phyloP scores from a whole-genome alignment of 2,329 filamentous ascomycete species.

The Aspergillus ochraceoroseus region DNA sequence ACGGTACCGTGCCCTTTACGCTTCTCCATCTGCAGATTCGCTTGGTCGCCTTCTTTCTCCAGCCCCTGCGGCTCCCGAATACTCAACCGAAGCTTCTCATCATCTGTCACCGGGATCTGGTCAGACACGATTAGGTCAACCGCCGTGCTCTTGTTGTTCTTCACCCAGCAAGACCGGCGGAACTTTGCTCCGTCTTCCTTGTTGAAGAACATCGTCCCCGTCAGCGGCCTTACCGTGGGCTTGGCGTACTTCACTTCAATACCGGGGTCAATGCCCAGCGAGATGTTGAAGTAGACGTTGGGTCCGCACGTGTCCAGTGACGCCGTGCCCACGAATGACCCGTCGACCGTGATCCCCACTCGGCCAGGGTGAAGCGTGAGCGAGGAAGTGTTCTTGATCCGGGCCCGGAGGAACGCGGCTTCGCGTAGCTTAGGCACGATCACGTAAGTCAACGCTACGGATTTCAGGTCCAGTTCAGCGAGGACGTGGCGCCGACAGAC shows the following conservation, averaged over 20 bases:
- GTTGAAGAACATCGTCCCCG: slow-evolving; percentile 27
- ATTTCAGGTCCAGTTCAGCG: slow-evolving; percentile 34
- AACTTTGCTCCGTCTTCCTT: slow-evolving; percentile 32
- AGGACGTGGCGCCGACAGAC: slow-evolving; percentile 38
- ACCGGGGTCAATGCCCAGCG: slow-evolving; percentile 32
- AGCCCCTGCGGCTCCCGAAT: slow-evolving; percentile 29
- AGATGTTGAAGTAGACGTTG: slow-evolving; percentile 29
- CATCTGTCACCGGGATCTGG: slow-evolving; percentile 33
- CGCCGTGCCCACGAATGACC: slow-evolving; percentile 29
- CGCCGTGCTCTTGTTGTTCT: slow-evolving; percentile 29
- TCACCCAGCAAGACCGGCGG: slow-evolving; percentile 29
- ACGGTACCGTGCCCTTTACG: slow-evolving; percentile 55
- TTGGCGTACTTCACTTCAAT: slow-evolving; percentile 31
- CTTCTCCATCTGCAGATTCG: slow-evolving; percentile 25
- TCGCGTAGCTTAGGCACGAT: slow-evolving; percentile 39
- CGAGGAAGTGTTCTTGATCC: slow-evolving; percentile 36
- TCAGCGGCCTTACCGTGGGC: slow-evolving; percentile 26
- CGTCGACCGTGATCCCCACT: slow-evolving; percentile 29
- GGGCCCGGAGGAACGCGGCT: slow-evolving; percentile 41
- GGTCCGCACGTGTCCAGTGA: slow-evolving; percentile 26
- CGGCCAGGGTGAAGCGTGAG: slow-evolving; percentile 29
- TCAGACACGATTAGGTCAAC: slow-evolving; percentile 30
- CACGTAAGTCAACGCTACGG: slow-evolving; percentile 36
- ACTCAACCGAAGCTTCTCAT: slow-evolving; percentile 29
- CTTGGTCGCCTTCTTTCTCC: slow-evolving; percentile 25